These are phyloP conservation scores for Fusarium siculi DNA, from an alignment of 2,329 filamentous ascomycete species.

Conservation along the genomic window DNA sequence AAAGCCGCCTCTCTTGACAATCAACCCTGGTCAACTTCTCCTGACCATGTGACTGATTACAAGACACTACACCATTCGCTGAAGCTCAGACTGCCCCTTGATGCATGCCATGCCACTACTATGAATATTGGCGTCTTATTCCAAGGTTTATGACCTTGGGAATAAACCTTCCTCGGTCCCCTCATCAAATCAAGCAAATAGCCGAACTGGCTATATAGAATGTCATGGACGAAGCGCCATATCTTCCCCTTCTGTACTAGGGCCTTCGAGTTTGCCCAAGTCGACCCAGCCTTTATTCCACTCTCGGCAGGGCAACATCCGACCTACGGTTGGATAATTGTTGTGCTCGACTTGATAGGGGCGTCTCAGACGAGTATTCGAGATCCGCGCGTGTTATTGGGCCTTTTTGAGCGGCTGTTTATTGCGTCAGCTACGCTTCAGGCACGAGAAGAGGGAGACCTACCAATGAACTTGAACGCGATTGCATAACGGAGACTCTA, in stretches of 20 bases:
- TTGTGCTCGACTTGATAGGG: no score
- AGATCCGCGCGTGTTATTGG: neutral
- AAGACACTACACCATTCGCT: rapidly evolving
- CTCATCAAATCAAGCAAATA: no score
- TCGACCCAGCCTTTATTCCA: rapidly evolving
- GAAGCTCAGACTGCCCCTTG: rapidly evolving
- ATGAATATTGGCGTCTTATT: rapidly evolving
- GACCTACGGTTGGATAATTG: no score
- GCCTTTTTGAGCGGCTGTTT: rapidly evolving
- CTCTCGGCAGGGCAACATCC: rapidly evolving
- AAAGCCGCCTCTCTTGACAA: no score
- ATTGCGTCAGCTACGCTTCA: rapidly evolving
- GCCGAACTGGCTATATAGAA: no score
- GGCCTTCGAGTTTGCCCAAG: rapidly evolving
- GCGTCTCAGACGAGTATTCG: no score
- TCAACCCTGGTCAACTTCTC: no score
- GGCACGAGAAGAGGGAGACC: rapidly evolving
- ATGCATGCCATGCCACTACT: rapidly evolving
- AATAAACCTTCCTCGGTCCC: neutral
- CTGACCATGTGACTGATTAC: no score
- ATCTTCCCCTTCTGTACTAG: rapidly evolving
- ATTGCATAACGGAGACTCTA: rapidly evolving
- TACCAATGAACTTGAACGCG: rapidly evolving
- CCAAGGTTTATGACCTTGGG: neutral
- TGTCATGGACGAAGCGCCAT: rapidly evolving